Evolutionary conservation across 257 asterid genomes (phyloP), one percentile per base, ranked within the genome.

Genomic region (Striga asiatica): DNA sequence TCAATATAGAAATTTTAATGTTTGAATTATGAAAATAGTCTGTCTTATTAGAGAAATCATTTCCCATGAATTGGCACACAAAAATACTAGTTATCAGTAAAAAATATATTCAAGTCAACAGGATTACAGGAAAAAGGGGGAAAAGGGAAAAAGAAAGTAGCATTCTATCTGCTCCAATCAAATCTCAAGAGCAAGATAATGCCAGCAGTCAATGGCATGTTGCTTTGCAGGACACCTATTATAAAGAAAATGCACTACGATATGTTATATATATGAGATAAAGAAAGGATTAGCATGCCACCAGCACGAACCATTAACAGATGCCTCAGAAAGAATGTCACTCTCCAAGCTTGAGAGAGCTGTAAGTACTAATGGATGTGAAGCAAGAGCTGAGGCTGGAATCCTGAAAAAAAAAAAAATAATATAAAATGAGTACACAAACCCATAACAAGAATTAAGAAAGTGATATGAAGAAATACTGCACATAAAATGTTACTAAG

Each of bases 341-440:
- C 80, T 75, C 43, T 69, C 77, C 94, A 91, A 80, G 81, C 92
- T 81, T 72, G 97, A 77, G 73, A 91, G 85, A 72, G 97, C 94
- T 41, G 92, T 74, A 59, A 75, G 88, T 73, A 87, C 97, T 66
- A 91, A 70, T 31, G 87, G 94, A 72, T 91, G 94, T 42, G 95
- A 79, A 64, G 97, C 91, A 71, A 91, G 95, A 19, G 74, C 69
- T 65, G 92, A 77, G 64, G 94, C 92, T 42, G 95, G 94, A 51
- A 91, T 74, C 92, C 98, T 91, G 94, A 70, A 80, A 79, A 54
- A 71, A 69, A 65, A 39, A 45, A 49, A 79, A 54, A 71, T 67
- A 65, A 39, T 38, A 49, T 42, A 20, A 17, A 59, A 62, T 59
- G 73, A 54, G 43, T 49, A 60, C 60, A 50, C 34, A 61, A 25